These are phyloP conservation scores for Extremus antarcticus DNA, from an alignment of 495 filamentous ascomycete species.

Conservation along the genomic window DNA sequence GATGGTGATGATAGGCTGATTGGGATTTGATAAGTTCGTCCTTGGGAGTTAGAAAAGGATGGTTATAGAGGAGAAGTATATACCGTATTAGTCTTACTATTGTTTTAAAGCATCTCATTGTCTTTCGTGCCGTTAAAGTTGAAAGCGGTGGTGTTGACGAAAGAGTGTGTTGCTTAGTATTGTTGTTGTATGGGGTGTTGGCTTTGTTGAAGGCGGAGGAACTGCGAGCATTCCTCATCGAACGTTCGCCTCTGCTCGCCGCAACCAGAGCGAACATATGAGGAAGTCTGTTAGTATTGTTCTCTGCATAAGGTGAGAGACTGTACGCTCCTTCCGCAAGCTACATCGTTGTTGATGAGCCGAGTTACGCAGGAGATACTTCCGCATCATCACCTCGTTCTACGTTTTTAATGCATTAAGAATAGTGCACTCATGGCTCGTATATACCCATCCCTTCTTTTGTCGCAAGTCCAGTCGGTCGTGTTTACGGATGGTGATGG, in stretches of 20 bases:
- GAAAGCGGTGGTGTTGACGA: not conserved
- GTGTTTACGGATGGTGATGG: too few relatives aligned
- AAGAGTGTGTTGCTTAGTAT: not conserved
- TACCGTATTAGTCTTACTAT: not conserved
- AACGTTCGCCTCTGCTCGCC: not conserved
- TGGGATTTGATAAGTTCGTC: not conserved
- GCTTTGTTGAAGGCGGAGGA: not conserved
- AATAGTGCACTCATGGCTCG: too few relatives aligned
- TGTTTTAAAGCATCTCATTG: not conserved
- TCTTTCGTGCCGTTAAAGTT: not conserved
- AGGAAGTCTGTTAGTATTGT: not conserved
- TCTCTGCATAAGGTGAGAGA: too few relatives aligned
- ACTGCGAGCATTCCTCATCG: not conserved
- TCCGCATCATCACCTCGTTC: too few relatives aligned
- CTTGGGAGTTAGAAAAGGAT: not conserved
- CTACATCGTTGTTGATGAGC: too few relatives aligned
- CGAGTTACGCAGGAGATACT: too few relatives aligned
- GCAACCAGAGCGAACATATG: not conserved
- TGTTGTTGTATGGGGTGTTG: not conserved
- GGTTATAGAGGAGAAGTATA: not conserved
- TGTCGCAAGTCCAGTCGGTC: too few relatives aligned
- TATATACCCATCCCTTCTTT: too few relatives aligned
- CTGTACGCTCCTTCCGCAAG: too few relatives aligned
- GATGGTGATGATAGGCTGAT: too few relatives aligned
- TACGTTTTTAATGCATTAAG: too few relatives aligned